Conservation (phyloP, 129 eudicot species). For the Artemisia argyi region DNA sequence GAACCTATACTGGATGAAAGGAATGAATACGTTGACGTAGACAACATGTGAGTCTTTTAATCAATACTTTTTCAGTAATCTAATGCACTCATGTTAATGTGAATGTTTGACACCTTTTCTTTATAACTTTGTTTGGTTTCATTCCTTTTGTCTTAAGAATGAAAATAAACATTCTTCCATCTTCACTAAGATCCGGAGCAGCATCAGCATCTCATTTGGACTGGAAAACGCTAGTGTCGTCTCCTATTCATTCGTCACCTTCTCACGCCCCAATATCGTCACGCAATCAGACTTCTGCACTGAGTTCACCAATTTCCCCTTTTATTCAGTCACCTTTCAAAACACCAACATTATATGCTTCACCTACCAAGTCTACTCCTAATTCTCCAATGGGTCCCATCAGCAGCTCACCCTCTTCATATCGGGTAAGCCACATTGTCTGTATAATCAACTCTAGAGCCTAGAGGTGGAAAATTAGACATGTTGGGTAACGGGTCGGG, state of each 20-base stretch:
- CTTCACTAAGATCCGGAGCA: slow-evolving; percentile 49
- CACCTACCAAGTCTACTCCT: slow-evolving; percentile 43
- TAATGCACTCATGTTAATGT: not conserved
- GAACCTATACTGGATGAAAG: slow-evolving; percentile 77
- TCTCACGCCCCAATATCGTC: slow-evolving; percentile 39
- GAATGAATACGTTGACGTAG: slow-evolving; percentile 61
- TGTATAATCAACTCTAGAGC: not conserved
- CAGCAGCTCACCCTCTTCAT: slow-evolving; percentile 50
- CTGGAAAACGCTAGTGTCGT: slow-evolving; percentile 40
- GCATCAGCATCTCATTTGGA: slow-evolving; percentile 37
- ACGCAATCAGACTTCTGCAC: slow-evolving; percentile 34
- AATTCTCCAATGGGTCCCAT: slow-evolving; percentile 39
- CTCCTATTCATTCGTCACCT: slow-evolving; percentile 44
- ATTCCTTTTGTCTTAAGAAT: slow-evolving; percentile 36
- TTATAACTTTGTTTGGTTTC: not conserved
- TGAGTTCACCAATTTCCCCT: slow-evolving; percentile 55
- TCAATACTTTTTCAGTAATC: not conserved
- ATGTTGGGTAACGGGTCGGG: not conserved
- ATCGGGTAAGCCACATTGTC: slow-evolving; percentile 41
- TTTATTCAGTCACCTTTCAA: slow-evolving; percentile 54
- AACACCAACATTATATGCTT: slow-evolving; percentile 42
- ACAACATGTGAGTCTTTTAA: slow-evolving; percentile 56
- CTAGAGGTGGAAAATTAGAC: not conserved
- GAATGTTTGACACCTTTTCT: not conserved
- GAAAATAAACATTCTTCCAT: slow-evolving; percentile 59